Percentiles rank a stretch among this genome's conserved stretches.
Conservation (phyloP, 306 rosid genomes). For the Lupinus albus region DNA sequence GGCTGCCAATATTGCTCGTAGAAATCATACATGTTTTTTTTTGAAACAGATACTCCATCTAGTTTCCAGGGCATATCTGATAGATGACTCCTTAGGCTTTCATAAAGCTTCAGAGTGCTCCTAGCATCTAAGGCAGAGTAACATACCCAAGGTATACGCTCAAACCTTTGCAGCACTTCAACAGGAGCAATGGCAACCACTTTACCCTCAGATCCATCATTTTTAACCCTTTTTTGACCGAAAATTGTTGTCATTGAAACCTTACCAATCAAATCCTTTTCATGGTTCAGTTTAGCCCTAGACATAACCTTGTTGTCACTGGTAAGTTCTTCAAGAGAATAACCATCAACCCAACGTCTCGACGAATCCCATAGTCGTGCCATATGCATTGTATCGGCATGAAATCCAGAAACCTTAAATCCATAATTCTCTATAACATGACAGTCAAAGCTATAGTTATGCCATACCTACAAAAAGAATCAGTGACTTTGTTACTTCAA, state of each 20-base stretch:
- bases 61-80: constrained; percentile 46
- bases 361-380: constrained; percentile 99
- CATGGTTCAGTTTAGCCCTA: constrained; percentile 46
- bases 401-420: constrained; percentile 85
- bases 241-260: constrained; percentile 52
- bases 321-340: constrained; percentile 94
- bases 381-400: constrained; percentile 99
- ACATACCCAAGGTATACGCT: constrained; percentile 60
- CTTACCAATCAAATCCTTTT: constrained; percentile 56
- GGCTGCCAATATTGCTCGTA: constrained; percentile 78
- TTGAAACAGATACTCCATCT: constrained; percentile 38
- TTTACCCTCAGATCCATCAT: constrained; percentile 57
- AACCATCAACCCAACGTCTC: constrained; percentile 80
- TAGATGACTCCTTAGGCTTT: constrained; percentile 56
- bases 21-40: constrained; percentile 74
- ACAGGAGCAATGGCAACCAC: constrained; percentile 70
- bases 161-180: constrained; percentile 85
- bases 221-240: constrained; percentile 48
- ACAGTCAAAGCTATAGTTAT: constrained; percentile 95
- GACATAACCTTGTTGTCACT: constrained; percentile 71
- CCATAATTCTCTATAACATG: constrained; percentile 95
- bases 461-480: constrained; percentile 79
- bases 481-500: constrained; percentile 43
- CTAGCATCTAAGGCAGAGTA: constrained; percentile 56
- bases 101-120: constrained; percentile 56